phyloP scores from a whole-genome alignment of 768 basidiomycete species.

The Tricholoma hemisulphureum region DNA sequence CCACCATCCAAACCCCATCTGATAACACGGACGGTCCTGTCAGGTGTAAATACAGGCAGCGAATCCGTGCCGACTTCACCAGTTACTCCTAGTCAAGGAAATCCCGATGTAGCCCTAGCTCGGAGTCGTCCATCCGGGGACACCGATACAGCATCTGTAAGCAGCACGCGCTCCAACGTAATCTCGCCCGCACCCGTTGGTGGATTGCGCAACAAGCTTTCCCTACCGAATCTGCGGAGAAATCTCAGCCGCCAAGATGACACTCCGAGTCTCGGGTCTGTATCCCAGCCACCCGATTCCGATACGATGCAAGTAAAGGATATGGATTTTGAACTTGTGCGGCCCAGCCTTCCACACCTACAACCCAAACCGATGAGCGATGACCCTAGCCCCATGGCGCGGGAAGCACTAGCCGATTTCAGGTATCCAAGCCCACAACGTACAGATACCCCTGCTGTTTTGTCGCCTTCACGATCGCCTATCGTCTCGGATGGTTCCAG shows the following conservation, averaged over 20 bases:
- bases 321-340: slow-evolving; percentile 78
- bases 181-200: slow-evolving; percentile 38
- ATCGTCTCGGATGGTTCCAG: slow-evolving; percentile 17
- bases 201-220: slow-evolving; percentile 61
- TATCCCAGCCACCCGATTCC: slow-evolving; percentile 29
- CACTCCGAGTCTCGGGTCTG: slow-evolving; percentile 20
- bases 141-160: slow-evolving; percentile 26
- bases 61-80: neutral
- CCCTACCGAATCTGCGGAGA: slow-evolving; percentile 64
- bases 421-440: slow-evolving; percentile 25
- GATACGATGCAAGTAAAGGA: slow-evolving; percentile 75
- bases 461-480: slow-evolving; percentile 26
- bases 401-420: slow-evolving; percentile 35
- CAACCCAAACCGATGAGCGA: slow-evolving; percentile 47
- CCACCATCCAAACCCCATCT: neutral
- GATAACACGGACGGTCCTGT: slow-evolving; percentile 5
- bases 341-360: slow-evolving; percentile 51
- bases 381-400: slow-evolving; percentile 46
- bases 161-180: slow-evolving; percentile 35
- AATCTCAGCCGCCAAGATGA: slow-evolving; percentile 40
- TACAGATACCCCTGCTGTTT: slow-evolving; percentile 45
- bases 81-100: neutral
- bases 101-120: neutral
- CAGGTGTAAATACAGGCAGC: neutral
- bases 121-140: slow-evolving; percentile 20